Evolutionary conservation across 2,329 filamentous ascomycete genomes (phyloP).

Genomic region (Aspergillus sp.): DNA sequence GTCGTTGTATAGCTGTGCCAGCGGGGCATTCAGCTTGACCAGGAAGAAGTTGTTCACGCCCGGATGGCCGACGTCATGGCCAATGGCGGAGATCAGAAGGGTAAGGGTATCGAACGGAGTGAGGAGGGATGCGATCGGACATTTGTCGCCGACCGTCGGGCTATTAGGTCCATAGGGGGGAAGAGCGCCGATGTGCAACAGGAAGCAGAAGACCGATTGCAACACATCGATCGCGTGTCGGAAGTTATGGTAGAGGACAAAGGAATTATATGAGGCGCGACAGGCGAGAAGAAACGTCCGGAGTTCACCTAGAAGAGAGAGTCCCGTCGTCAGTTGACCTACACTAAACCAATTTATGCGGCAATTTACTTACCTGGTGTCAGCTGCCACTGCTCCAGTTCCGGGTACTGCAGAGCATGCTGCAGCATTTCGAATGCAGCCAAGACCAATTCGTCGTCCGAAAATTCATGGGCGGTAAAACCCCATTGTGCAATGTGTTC

Average conservation of each 20-base stretch:
- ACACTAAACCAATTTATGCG: not conserved
- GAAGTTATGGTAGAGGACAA: slow-evolving; percentile 98
- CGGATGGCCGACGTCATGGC: slow-evolving; percentile 95
- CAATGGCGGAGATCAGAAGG: slow-evolving; percentile 90
- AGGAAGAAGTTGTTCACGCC: slow-evolving; percentile 98
- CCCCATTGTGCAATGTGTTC: slow-evolving; percentile 75
- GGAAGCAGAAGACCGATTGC: slow-evolving; percentile 88
- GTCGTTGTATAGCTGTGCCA: slow-evolving; percentile 96
- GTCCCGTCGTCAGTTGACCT: not conserved
- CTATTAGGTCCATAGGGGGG: slow-evolving; percentile 62
- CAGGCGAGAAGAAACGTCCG: slow-evolving; percentile 84
- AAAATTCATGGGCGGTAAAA: slow-evolving; percentile 87
- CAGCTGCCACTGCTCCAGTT: slow-evolving; percentile 78
- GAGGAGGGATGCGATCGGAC: slow-evolving; percentile 73
- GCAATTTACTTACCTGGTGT: slow-evolving; percentile 73
- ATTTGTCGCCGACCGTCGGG: slow-evolving; percentile 46
- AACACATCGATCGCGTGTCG: slow-evolving; percentile 95
- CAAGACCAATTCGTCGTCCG: slow-evolving; percentile 85
- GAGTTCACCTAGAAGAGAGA: slow-evolving; percentile 65
- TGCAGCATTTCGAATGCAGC: slow-evolving; percentile 86
- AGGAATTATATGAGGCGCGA: slow-evolving; percentile 91
- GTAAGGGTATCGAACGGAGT: slow-evolving; percentile 85
- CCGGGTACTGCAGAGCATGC: slow-evolving; percentile 79
- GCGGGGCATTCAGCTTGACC: slow-evolving; percentile 83
- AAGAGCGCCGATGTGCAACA: slow-evolving; percentile 75